Evolutionary conservation across 768 basidiomycete species (phyloP).

Genomic region (Podaxis pistillaris): DNA sequence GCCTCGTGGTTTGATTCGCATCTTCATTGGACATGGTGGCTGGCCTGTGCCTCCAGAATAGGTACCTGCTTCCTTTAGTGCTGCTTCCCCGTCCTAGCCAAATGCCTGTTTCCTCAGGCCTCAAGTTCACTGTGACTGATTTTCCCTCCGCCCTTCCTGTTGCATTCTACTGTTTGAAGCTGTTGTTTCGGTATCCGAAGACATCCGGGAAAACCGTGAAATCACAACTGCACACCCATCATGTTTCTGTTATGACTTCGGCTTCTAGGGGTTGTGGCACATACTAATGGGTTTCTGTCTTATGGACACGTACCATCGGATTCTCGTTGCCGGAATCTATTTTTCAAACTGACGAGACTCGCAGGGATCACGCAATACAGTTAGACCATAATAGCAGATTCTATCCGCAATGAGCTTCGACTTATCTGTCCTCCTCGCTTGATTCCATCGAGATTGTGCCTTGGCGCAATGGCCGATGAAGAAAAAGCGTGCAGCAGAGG

Average conservation of each 20-base stretch:
- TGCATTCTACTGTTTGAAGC: background rate
- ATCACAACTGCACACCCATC: background rate
- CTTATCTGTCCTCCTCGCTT: background rate
- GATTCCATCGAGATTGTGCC: constrained; percentile 8
- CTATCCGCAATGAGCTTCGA: background rate
- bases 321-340: background rate
- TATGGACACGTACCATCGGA: background rate
- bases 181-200: background rate
- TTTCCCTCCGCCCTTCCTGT: background rate
- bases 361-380: background rate
- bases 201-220: background rate
- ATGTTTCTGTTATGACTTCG: background rate
- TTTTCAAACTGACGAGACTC: background rate
- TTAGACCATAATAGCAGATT: constrained; percentile 1
- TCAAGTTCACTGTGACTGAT: background rate
- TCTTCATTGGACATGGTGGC: background rate
- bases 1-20: constrained; percentile 1
- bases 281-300: background rate
- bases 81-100: background rate
- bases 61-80: background rate
- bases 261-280: background rate
- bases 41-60: background rate
- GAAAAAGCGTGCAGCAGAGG: background rate
- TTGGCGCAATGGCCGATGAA: background rate
- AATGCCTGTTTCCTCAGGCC: background rate